Percentiles rank a stretch among this genome's conserved stretches.
phyloP scores from a whole-genome alignment of 2,329 filamentous ascomycete genomes.

The Penicillium nordicum region DNA sequence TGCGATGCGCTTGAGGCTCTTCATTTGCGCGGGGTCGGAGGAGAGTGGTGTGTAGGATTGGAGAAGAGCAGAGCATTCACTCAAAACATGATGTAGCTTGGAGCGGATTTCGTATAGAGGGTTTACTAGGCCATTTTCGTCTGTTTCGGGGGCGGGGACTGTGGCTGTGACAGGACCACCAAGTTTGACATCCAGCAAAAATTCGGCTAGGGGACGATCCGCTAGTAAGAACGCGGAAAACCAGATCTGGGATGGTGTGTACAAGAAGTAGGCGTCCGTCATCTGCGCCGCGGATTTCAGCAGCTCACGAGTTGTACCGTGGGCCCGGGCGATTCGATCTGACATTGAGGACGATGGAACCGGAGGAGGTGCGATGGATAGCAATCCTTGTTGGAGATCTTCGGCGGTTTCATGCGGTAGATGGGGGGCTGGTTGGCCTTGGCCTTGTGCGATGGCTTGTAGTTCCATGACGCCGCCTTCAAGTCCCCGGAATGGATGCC shows the following conservation, averaged over 20 bases:
- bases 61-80: conserved; percentile 40
- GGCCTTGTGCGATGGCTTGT: conserved; percentile 61
- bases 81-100: conserved; percentile 39
- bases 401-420: conserved; percentile 30
- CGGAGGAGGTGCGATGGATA: conserved; percentile 31
- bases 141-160: conserved; percentile 3
- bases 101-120: conserved; percentile 33
- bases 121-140: conserved; percentile 13
- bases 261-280: conserved; percentile 96
- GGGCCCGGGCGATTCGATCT: conserved; percentile 59
- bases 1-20: conserved; percentile 45
- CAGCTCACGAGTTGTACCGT: conserved; percentile 67
- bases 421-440: conserved; percentile 42
- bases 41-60: conserved; percentile 39
- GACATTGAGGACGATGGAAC: conserved; percentile 30
- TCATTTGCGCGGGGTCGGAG: conserved; percentile 40
- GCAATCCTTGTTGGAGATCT: conserved; percentile 29
- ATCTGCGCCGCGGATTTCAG: conserved; percentile 77
- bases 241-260: conserved; percentile 91
- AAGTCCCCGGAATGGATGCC: conserved; percentile 82
- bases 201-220: conserved; percentile 53
- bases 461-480: conserved; percentile 86
- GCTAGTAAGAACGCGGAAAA: conserved; percentile 74
- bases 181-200: conserved; percentile 47
- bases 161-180: conserved; percentile 22